phyloP scores from a whole-genome alignment of 768 basidiomycete genomes.

The Atractiella rhizophila region DNA sequence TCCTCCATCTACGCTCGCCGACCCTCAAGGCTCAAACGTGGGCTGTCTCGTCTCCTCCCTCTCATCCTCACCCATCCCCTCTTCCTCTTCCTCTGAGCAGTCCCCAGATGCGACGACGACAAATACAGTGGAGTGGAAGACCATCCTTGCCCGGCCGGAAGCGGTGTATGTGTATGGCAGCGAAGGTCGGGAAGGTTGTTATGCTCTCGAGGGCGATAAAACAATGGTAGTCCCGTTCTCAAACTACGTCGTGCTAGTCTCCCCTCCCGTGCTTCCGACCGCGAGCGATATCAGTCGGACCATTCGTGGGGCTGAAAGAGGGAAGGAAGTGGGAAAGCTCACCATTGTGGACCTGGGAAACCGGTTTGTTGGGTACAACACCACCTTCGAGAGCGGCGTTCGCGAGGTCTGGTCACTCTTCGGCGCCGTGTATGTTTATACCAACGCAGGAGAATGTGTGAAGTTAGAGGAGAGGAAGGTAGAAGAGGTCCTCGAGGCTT shows the following conservation, averaged over 20 bases:
- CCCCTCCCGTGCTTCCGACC: conserved; percentile 50
- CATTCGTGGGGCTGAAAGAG: too few relatives aligned
- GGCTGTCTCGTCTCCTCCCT: too few relatives aligned
- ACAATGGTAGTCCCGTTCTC: conserved; percentile 8
- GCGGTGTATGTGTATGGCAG: conserved; percentile 65
- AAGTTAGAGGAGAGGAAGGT: neutral
- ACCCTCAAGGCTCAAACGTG: too few relatives aligned
- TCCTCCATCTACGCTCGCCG: too few relatives aligned
- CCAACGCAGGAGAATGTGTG: conserved; percentile 37
- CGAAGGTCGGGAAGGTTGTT: conserved; percentile 58
- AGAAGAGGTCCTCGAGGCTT: neutral
- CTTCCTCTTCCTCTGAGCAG: too few relatives aligned
- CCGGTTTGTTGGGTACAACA: conserved; percentile 63
- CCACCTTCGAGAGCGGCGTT: conserved; percentile 57
- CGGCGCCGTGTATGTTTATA: conserved; percentile 53
- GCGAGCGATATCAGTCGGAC: conserved; percentile 46
- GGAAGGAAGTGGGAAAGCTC: too few relatives aligned
- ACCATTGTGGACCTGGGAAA: conserved; percentile 78
- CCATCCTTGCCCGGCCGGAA: conserved; percentile 71
- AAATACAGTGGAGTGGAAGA: conserved; percentile 27
- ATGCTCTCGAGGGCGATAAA: conserved; percentile 57
- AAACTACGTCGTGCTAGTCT: conserved; percentile 58
- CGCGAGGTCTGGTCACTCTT: conserved; percentile 56
- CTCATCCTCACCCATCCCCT: too few relatives aligned
- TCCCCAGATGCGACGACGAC: too few relatives aligned